Evolutionary conservation across 2,329 filamentous ascomycete genomes (phyloP), one percentile per base, ranked within the genome.

Genomic region (Diaporthe humulicola): DNA sequence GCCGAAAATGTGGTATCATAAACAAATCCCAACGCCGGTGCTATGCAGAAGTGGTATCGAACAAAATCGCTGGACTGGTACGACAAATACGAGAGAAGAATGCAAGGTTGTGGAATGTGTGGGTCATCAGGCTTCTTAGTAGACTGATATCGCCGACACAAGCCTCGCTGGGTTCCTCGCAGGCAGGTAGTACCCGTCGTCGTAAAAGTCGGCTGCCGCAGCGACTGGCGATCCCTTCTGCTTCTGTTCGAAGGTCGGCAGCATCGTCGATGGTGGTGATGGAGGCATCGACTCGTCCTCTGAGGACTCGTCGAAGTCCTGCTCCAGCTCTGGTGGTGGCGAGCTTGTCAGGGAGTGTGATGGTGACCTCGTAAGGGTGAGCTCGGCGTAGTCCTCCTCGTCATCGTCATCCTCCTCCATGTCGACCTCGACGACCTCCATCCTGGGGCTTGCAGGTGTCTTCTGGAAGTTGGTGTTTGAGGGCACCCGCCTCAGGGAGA

Each of bases 251-350:
- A 95, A 93, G 54, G 88, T 84, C 75, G 90, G 86, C 71, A 95
- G 85, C 48, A 88, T 82, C 38, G 88, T 82, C 30, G 87, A 86
- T 57, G 90, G 90, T 50, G 93, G 93, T 76, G 93, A 94, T 28
- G 92, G 93, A 10, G 94, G 94, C 90, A 94, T 91, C 64, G 88
- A 85, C 78, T 94, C 92, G 84, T 95, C 93, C 79, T 95, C 93
- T 74, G 91, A 92, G 2, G 90, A 92, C 72, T 76, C 74, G 77
- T 93, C 93, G 76, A 89, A 90, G 81, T 95, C 93, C 77, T 91
- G 87, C 78, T 92, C 88, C 74, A 95, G 90, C 82, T 94, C 93
- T 12, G 93, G 93, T 70, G 93, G 89, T 71, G 91, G 90, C 80
- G 84, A 89, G 80, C 87, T 87, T 50, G 45, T 40, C 25, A 70